These are phyloP conservation scores for Aquilaria agallochum DNA, from an alignment of 441 rosid genomes.

Conservation along the genomic window DNA sequence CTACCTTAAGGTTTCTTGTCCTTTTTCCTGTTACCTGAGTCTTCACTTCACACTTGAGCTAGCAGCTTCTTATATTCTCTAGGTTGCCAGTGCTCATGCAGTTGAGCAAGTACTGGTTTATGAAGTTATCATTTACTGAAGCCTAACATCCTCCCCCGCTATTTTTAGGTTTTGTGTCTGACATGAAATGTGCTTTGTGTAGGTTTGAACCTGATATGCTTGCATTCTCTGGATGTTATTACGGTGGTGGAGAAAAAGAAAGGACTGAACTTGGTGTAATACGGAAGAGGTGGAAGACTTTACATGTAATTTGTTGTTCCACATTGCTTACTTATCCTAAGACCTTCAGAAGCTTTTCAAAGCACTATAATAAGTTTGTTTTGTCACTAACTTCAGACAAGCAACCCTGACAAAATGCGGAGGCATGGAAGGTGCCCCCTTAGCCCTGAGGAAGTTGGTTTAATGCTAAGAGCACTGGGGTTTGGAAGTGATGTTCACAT, in stretches of 20 bases:
- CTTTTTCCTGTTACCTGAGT: too few species aligned
- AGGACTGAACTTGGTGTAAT: constrained; percentile 47
- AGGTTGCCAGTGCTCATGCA: too few species aligned
- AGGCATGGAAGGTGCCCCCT: constrained; percentile 57
- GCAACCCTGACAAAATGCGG: constrained; percentile 55
- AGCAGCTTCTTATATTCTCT: too few species aligned
- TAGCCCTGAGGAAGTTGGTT: constrained; percentile 61
- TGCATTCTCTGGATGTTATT: constrained; percentile 70
- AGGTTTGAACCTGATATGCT: constrained; percentile 72
- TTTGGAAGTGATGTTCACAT: constrained; percentile 56
- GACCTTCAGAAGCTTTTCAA: not conserved
- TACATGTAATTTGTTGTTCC: constrained; percentile 33
- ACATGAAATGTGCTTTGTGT: not conserved
- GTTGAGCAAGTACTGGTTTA: too few species aligned
- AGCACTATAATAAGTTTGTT: constrained; percentile 2
- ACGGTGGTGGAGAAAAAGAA: constrained; percentile 64
- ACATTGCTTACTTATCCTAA: constrained; percentile 1
- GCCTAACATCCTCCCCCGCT: too few species aligned
- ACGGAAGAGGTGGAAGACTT: constrained; percentile 58
- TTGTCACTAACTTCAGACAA: constrained; percentile 25
- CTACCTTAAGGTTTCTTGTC: too few species aligned
- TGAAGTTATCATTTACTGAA: too few species aligned
- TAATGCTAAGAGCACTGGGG: constrained; percentile 63
- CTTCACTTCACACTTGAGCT: too few species aligned
- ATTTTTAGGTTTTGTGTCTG: too few species aligned